phyloP scores from a whole-genome alignment of 441 rosid species.

The Corymbia calophylla region DNA sequence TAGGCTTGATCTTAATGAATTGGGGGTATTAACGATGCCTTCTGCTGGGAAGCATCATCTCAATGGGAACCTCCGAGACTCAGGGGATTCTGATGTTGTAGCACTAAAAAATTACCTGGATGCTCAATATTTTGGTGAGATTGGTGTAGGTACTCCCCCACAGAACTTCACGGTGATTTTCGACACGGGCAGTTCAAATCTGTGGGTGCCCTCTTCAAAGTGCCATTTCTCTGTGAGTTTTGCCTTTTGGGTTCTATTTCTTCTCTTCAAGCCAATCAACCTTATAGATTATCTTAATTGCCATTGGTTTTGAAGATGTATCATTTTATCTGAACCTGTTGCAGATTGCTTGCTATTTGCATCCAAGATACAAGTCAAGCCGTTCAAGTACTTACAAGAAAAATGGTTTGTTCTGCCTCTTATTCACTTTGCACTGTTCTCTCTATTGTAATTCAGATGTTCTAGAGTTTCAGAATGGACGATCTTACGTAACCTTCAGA shows the following conservation, averaged over 20 bases:
- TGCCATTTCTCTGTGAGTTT: constrained; percentile 75
- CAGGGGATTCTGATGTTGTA: constrained; percentile 47
- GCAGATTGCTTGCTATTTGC: constrained; percentile 74
- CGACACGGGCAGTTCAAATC: constrained; percentile 85
- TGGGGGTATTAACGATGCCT: constrained; percentile 22
- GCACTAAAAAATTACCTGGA: constrained; percentile 67
- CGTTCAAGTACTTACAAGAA: constrained; percentile 55
- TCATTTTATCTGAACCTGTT: background rate
- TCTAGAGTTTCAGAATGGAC: background rate
- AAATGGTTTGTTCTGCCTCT: constrained; percentile 42
- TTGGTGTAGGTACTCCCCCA: constrained; percentile 69
- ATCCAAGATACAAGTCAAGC: constrained; percentile 59
- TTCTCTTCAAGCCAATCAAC: background rate
- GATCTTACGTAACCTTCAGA: background rate
- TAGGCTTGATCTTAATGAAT: constrained; percentile 39
- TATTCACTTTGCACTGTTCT: background rate
- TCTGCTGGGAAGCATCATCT: constrained; percentile 33
- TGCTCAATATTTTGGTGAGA: constrained; percentile 86
- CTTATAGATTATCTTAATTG: background rate
- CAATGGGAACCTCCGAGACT: constrained; percentile 26
- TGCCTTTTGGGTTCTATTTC: background rate
- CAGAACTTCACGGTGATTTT: constrained; percentile 83
- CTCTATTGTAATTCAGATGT: background rate
- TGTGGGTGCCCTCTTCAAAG: constrained; percentile 84
- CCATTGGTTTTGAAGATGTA: background rate